Base-by-base conservation (phyloP, 768 basidiomycete species). In the Amanita pallidorosea region DNA sequence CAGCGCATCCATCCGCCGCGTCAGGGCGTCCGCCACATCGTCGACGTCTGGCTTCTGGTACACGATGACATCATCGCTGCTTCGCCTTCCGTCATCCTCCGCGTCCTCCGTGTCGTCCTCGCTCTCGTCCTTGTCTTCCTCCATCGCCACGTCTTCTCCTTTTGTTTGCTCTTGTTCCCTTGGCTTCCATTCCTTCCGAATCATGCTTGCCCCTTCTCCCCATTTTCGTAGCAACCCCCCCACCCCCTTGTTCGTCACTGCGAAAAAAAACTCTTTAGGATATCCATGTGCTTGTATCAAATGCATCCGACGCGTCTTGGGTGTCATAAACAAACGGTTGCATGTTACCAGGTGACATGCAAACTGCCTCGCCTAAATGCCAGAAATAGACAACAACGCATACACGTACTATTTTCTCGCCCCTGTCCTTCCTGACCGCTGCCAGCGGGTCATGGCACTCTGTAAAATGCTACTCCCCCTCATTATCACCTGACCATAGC, bases 381-480 rank as follows among this genome's bases (percentile, higher is more conserved):
- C 18, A 34, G 55, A 49, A 20, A 25, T 8, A 57, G 49, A 54
- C 34, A 53, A 46, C 12, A 38, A 40, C 18, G 8, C 51, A 43
- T 43, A 43, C 51, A 38, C 84, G 46, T 57, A 90, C 92, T 42
- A 88, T 93, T 66, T 88, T 91, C 59, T 91, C 85, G 20, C 91
- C 90, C 38, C 83, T 75, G 40, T 88, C 85, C 60, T 80, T 83
- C 29, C 79, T 73, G 35, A 90, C 68, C 11, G 76, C 80, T n/a
- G 87, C 81, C 25, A 94, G 67, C 4, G 90, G 85, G 65, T 95
- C 89, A 55, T 95, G 92, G 56, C 83, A 86, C 67, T 95, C 92
- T 20, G 83, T 85, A 61, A 85, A 81, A 65, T 89, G 86, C 85
- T 86, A 58, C 31, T 56, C 52, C 48, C n/a, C 37, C 43, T 17